Conservation (phyloP, 2,329 filamentous ascomycete species). For the Corinectria fuckeliana region DNA sequence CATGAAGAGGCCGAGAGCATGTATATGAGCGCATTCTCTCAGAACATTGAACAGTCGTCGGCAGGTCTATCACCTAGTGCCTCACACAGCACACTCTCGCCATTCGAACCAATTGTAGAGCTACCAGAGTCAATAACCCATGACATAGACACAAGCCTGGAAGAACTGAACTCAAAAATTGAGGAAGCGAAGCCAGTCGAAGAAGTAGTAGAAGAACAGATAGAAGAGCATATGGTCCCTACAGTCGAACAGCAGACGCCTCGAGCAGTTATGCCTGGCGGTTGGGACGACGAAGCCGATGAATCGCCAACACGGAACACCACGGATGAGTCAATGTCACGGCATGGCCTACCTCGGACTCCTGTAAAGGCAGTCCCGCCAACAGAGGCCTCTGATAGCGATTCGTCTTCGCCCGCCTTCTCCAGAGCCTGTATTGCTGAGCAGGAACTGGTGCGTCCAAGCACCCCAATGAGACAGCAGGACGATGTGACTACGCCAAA, state of each 20-base stretch:
- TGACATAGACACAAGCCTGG: neutral
- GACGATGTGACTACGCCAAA: constrained; percentile 58
- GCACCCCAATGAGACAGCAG: constrained; percentile 24
- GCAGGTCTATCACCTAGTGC: constrained; percentile 1
- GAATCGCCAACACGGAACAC: constrained; percentile 19
- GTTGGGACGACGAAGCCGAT: constrained; percentile 54
- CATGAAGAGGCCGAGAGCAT: constrained; percentile 85
- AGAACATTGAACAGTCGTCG: constrained; percentile 43
- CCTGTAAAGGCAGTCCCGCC: constrained; percentile 14
- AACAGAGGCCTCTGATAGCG: constrained; percentile 30
- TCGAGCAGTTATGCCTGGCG: constrained; percentile 54
- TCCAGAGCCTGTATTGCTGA: constrained; percentile 33
- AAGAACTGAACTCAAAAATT: neutral
- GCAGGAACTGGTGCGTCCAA: constrained; percentile 20
- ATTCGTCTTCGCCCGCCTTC: constrained; percentile 40
- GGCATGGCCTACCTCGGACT: constrained; percentile 11
- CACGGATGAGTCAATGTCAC: constrained; percentile 12
- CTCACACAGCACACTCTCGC: constrained; percentile 16
- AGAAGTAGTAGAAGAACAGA: neutral
- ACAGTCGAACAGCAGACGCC: constrained; percentile 13
- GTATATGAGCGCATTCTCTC: constrained; percentile 79
- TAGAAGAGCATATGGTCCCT: neutral
- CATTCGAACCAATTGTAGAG: constrained; percentile 1
- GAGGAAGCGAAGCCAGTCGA: neutral
- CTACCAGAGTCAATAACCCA: neutral